Evolutionary conservation across 257 asterid genomes (phyloP), one percentile per base, ranked within the genome.

Genomic region (Solanum piurae): DNA sequence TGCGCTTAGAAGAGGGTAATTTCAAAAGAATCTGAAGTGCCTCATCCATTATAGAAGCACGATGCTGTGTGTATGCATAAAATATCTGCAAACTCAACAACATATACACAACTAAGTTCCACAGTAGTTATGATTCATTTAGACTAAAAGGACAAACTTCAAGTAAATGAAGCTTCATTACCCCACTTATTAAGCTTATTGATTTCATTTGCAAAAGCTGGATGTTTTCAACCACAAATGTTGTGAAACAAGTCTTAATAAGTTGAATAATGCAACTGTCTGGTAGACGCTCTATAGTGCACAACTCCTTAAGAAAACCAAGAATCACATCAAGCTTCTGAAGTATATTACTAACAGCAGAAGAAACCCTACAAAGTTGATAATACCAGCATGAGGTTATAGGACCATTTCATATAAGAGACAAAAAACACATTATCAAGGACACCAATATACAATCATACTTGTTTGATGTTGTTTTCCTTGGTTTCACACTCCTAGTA

Each of bases 181-280:
- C 99, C 98, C 94, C 98, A 87, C 99, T 95, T 91, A 96, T 92
- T 88, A 97, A 92, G 92, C 96, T 89, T 92, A 97, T 94, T 86
- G 98, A 98, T 91, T 97, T 96, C 89, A 97, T 94, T 92, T 97
- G 99, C 95, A 97, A 94, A 87, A 96, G 94, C 90, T 94, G 98
- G 89, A 96, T 89, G 88, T 97, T 97, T 64, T 97, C 99, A 86
- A 97, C 99, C 90, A 94, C 87, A 86, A 97, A 92, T 73, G 99
- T 94, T 86, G 98, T 96, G 86, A 97, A 93, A 88, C 99, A 91
- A 86, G 98, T 96, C 92, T 96, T 94, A 87, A 96, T 95, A 68
- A 97, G 98, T 91, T 96, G 99, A 74, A 97, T 93, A 89, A 96
- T 92, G 92, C 98, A 97, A 93, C 99, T 94, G 91, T 97, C 99